Base-by-base conservation (phyloP, 2,329 filamentous ascomycete species). In the Xenoacremonium recifei region DNA sequence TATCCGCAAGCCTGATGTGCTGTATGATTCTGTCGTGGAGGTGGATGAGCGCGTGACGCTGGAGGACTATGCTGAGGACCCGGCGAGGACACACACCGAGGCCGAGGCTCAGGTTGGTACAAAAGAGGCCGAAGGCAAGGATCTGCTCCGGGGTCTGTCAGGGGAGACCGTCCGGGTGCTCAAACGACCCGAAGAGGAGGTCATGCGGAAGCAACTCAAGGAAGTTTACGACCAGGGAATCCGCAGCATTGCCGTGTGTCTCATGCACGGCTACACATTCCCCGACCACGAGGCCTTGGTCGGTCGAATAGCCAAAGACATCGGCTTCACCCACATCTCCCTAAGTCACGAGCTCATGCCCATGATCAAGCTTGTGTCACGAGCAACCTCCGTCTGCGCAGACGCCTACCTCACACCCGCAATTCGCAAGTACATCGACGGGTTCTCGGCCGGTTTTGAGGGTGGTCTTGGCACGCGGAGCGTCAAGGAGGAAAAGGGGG, bases 251-350 rank as follows among this genome's bases (percentile, higher is more conserved):
- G 90, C 91, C 3, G 89, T 96, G 2, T 95, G 89, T 55, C 69
- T 96, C 45, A 91, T 96, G 83, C 91, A 96, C 60, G 87, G 86
- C 4, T 96, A 96, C 61, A 95, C 89, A 0, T 96, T 89, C 58
- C 89, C 89, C 1, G 80, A 87, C 37, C 91, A 96, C 55, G 91
- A 96, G 61, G 82, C 84, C 1, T 60, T 89, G 31, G 75, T 96
- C 9, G 89, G 89, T 13, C 78, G 74, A 50, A 70, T 96, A 35
- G 91, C 91, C 1, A 76, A 73, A 44, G 85, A 93, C 13, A 83
- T 95, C 50, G 91, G 91, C 2, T 70, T 70, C 39, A 67, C 79
- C 42, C 89, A 96, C 63, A 83, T 96, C 48, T 91, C 86, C 42
- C 72, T 68, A 19, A 63, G 67, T 39, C 56, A 70, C 42, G 44